phyloP scores from a whole-genome alignment of 345 rosid genomes.

The Durio zibethinus region DNA sequence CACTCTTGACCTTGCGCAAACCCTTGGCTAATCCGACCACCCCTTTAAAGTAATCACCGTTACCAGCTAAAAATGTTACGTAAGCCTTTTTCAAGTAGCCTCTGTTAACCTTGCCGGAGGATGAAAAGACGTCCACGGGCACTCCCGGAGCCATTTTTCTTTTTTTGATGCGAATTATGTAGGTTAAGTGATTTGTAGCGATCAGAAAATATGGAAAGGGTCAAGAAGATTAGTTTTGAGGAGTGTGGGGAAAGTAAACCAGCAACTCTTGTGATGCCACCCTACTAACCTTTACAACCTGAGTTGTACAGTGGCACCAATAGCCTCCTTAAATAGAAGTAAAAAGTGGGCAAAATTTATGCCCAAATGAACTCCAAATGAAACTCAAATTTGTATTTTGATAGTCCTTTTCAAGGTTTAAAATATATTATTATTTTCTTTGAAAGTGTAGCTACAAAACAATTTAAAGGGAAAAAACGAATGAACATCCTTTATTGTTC shows the following conservation, averaged over 20 bases:
- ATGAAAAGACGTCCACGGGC: slow-evolving; percentile 18
- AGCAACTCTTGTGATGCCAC: slow-evolving; percentile 24
- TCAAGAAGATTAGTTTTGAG: slow-evolving; percentile 17
- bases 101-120: slow-evolving; percentile 18
- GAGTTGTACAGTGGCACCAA: slow-evolving; percentile 14
- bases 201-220: neutral
- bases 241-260: slow-evolving; percentile 32
- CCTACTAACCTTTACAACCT: slow-evolving; percentile 31
- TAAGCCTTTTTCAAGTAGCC: slow-evolving; percentile 42
- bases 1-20: slow-evolving; percentile 54
- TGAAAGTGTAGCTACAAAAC: neutral
- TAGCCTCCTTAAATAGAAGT: slow-evolving; percentile 29
- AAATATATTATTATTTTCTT: neutral
- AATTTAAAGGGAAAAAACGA: slow-evolving; percentile 1
- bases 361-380: slow-evolving; percentile 32
- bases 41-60: slow-evolving; percentile 72
- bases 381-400: slow-evolving; percentile 17
- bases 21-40: slow-evolving; percentile 84
- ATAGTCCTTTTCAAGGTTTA: slow-evolving; percentile 16
- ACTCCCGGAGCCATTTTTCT: slow-evolving; percentile 51
- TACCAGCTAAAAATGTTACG: slow-evolving; percentile 74
- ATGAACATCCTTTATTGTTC: slow-evolving; percentile 23
- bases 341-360: slow-evolving; percentile 25
- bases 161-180: neutral
- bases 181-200: neutral